A percentile compares a stretch with the other conserved stretches of the same genome.
Evolutionary conservation across 140 eudicot species (phyloP).

Genomic region (Flaveria floridana): DNA sequence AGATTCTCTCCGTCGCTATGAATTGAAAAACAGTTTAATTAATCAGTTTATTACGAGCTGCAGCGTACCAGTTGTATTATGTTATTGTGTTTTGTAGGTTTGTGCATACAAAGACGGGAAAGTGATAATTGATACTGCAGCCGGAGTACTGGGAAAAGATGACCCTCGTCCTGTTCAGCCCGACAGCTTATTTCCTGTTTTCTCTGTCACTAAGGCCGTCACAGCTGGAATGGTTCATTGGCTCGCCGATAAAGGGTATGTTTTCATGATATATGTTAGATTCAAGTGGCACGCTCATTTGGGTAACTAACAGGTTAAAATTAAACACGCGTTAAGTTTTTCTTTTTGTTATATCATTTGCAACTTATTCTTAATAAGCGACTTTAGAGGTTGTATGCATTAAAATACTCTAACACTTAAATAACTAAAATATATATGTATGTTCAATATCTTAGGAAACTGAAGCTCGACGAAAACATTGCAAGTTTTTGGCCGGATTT

Average conservation of each 20-base stretch:
- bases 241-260: slow-evolving; percentile 86
- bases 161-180: slow-evolving; percentile 98
- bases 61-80: not conserved
- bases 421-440: slow-evolving; percentile 9
- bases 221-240: slow-evolving; percentile 91
- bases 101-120: slow-evolving; percentile 96
- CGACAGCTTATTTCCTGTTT: slow-evolving; percentile 74
- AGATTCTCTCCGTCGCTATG: no score
- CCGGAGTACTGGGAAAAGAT: slow-evolving; percentile 80
- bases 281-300: no score
- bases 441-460: slow-evolving; percentile 49
- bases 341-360: not conserved
- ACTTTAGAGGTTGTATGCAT: not conserved
- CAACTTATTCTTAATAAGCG: not conserved
- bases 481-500: slow-evolving; percentile 86
- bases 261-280: not conserved
- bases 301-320: not conserved
- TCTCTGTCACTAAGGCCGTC: slow-evolving; percentile 79
- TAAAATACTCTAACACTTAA: not conserved
- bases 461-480: slow-evolving; percentile 72
- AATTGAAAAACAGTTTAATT: no score
- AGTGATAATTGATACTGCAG: slow-evolving; percentile 93
- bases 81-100: slow-evolving; percentile 43
- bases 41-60: not conserved
- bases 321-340: not conserved